Evolutionary conservation across 2,329 filamentous ascomycete species (phyloP), one percentile per base, ranked within the genome.

Genomic region (Periconia digitata): DNA sequence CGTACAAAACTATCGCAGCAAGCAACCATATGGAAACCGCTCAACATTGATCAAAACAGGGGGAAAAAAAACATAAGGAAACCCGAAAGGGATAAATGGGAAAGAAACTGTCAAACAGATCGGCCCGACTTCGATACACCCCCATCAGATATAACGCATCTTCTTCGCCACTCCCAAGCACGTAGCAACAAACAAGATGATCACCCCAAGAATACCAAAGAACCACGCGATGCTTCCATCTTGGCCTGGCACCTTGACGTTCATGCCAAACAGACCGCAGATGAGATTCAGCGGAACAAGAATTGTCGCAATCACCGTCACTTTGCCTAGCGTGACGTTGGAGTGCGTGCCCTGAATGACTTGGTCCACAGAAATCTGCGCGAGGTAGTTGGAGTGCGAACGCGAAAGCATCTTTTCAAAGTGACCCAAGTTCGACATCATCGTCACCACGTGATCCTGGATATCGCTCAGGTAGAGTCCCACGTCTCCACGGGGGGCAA

Each of bases 401-500:
- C 94, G 87, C 22, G 88, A 92, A 42, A 99, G 81, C 81, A 99
- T 96, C 79, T 97, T 97, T 72, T 99, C 94, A 60, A 96, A 96
- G 70, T 99, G 94, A 1, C 85, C 85, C 61, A 99, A 74, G 72
- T 95, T 99, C 59, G 89, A 94, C 82, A 96, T 95, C 92, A 97
- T 97, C 39, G 94, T 99, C 50, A 99, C 90, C 44, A 99, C 92
- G 81, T 99, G 94, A 74, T 99, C 94, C 73, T 99, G 94, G 56
- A 99, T 96, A 74, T 99, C 94, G 64, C 90, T 90, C 29, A 99
- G 82, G 68, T 99, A 99, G 63, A 99, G 83, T 18, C 92, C 94
- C 57, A 99, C 96, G 67, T 99, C 94, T 76, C 94, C 94, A 40
- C 92, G 89, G 6, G 94, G 94, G 1, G 94, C 96, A 44, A 97